Evolutionary conservation across 1,139 yeast species (phyloP), one percentile per base, ranked within the genome.

Genomic region (Scheffersomyces quercinus): DNA sequence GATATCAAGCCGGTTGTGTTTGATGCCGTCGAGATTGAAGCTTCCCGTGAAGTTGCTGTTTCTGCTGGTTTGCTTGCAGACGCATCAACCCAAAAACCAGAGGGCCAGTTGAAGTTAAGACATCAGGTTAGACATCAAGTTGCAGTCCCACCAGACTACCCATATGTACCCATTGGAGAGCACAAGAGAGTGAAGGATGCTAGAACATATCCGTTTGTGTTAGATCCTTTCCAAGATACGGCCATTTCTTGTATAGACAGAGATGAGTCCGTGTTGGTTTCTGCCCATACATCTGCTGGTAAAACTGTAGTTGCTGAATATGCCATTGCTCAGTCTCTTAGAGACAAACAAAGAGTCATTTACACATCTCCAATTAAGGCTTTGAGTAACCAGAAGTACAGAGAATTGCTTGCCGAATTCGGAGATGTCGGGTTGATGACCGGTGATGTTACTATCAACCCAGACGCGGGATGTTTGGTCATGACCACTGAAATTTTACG

Each of bases 231-330:
- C 73, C 99, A 93, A 67, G 95, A 93, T 51, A 93, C 96, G 33
- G 90, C 99, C 8, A 84, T 93, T 44, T 89, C 95, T 35, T 93
- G 97, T 65, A 86, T 93, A 49, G 98, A 93, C 62, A 80, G 97
- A 58, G 83, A 87, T 50, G 98, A 93, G 63, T 86, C 96, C n/a
- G 99, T 93, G 8, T 77, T 93, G 55, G 98, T 93, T 2, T 91
- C 98, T 20, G 99, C 99, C 0, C 99, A 93, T 60, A 91, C 99
- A 0, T 91, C 98, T 28, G 99, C 99, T 6, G 99, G 99, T 70
- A 93, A 93, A 62, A 93, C 99, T 0, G 99, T 95, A 38, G 99
- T 93, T 40, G 99, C 99, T 0, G 99, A 93, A 62, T 95, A 93
- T 59, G 98, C 99, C 35, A 93, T 93, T 69, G 98, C 99, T 1